These are phyloP conservation scores for Cercospora janseana DNA, from an alignment of 2,329 filamentous ascomycete genomes.

Conservation along the genomic window DNA sequence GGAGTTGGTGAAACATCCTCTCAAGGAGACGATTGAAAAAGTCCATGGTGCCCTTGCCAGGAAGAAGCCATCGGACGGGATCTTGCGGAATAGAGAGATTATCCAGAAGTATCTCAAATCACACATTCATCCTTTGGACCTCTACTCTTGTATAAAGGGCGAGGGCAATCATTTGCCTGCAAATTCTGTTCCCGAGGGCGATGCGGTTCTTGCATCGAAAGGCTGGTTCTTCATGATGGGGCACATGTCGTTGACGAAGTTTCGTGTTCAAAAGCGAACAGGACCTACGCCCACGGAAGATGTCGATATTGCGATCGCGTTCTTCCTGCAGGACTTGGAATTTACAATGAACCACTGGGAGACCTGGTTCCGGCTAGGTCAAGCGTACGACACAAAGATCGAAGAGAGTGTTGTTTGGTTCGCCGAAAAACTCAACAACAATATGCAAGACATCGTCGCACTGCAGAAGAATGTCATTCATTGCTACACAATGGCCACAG, in stretches of 20 bases:
- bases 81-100: constrained; percentile 83
- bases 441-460: constrained; percentile 68
- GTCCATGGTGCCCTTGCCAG: constrained; percentile 82
- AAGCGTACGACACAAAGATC: constrained; percentile 82
- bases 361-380: constrained; percentile 83
- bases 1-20: constrained; percentile 84
- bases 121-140: constrained; percentile 74
- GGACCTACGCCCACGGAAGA: constrained; percentile 75
- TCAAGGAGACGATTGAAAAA: constrained; percentile 87
- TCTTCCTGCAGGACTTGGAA: constrained; percentile 77
- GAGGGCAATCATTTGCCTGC: constrained; percentile 71
- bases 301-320: constrained; percentile 75
- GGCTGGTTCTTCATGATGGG: constrained; percentile 93
- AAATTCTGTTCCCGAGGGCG: constrained; percentile 61
- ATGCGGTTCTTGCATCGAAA: constrained; percentile 67
- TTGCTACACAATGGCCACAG: constrained; percentile 68
- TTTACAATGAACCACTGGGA: constrained; percentile 82
- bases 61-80: constrained; percentile 72
- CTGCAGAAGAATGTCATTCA: constrained; percentile 80
- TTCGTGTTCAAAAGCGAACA: constrained; percentile 73
- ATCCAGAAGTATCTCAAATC: constrained; percentile 78
- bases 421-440: constrained; percentile 86
- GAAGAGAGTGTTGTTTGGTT: constrained; percentile 87
- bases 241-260: constrained; percentile 83
- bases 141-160: constrained; percentile 80